Base-by-base conservation (phyloP, 2,329 filamentous ascomycete genomes). In the Arthrinium phaeospermum region DNA sequence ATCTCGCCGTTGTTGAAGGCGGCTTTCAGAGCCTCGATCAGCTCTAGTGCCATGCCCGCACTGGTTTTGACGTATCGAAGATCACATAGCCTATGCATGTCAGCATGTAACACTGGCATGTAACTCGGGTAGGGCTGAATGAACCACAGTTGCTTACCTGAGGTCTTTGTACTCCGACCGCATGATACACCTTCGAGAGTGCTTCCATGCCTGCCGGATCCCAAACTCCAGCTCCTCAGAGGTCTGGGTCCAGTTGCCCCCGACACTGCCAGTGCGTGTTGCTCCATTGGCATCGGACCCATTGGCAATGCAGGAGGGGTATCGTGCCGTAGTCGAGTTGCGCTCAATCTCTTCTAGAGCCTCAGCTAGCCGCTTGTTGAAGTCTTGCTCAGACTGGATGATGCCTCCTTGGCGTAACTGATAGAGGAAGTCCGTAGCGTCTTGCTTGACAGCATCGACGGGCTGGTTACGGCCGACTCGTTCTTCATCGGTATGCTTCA, bases 121-220 rank as follows among this genome's bases (percentile, higher is more conserved):
- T 44, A 47, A 49, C 30, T 22, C 46, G 44, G 67, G 67, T 30
- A 46, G 44, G 67, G 44, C 44, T 68, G 67, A 68, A 47, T 47
- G 67, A 68, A 47, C 3, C 30, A 13, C 27, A 45, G 27, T 61
- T 71, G 74, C 72, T 61, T 71, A 75, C 72, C 73, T 70, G 30
- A 76, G 72, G 41, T 72, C 74, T 34, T 72, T 70, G 49, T 75
- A 72, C 70, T 79, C 75, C 30, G 75, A 76, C 37, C 78, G 72
- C 77, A 79, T 79, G 72, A 79, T 79, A 69, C 78, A 79, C 68
- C 75, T 77, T 27, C 77, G 72, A 13, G 78, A 72, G 67, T 79
- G 76, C 37, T 75, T 76, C 78, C 78, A 79, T 51, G 78, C 75
- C 47, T 70, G 71, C 41, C 71, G 45, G 16, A 72, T 64, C 10